Evolutionary conservation across 148 eudicot genomes (phyloP).

Genomic region (Vaccinium darrowii): DNA sequence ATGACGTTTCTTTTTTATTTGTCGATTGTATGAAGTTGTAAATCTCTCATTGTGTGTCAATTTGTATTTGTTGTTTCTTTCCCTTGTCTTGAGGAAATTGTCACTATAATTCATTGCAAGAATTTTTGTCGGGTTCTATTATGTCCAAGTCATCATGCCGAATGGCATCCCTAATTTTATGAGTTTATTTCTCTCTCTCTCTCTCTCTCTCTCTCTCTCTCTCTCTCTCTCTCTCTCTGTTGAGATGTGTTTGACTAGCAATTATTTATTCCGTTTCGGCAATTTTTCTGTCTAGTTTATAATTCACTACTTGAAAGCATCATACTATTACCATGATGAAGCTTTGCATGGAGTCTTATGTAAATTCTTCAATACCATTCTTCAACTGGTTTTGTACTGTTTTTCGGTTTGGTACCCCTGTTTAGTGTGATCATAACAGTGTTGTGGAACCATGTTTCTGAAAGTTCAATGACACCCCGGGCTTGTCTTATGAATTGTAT

Average conservation of each 20-base stretch:
- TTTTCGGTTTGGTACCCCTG: background rate
- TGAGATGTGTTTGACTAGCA: background rate
- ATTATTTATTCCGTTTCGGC: background rate
- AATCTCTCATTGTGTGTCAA: background rate
- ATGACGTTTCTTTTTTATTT: background rate
- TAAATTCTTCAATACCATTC: background rate
- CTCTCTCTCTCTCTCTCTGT: background rate
- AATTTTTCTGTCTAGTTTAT: background rate
- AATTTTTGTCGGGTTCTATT: background rate
- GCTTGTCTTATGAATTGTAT: background rate
- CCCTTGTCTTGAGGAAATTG: background rate
- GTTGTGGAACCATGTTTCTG: background rate
- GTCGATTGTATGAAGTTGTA: constrained; percentile 4
- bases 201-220: constrained; percentile 4
- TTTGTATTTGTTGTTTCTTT: background rate
- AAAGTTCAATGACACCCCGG: background rate
- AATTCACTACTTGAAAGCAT: background rate
- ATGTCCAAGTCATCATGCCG: background rate
- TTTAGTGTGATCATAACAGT: background rate
- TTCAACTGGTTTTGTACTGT: background rate
- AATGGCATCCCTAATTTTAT: background rate
- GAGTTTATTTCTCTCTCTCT: background rate
- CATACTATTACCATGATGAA: background rate
- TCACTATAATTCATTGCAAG: background rate
- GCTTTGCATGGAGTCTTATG: background rate